Evolutionary conservation across 345 rosid genomes (phyloP).

Genomic region (Citrus australasica): DNA sequence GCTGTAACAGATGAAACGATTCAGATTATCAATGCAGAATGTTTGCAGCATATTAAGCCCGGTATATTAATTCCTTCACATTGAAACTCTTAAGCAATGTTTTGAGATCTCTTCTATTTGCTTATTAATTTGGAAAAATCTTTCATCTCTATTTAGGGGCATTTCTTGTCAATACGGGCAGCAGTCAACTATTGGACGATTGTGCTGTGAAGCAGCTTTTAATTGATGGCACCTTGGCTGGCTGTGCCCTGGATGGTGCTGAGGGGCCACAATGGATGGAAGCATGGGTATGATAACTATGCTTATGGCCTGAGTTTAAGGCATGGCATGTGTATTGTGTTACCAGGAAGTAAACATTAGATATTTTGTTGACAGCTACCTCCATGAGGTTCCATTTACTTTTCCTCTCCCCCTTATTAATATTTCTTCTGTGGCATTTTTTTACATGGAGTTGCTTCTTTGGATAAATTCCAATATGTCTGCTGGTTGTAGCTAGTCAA

Average conservation of each 20-base stretch:
- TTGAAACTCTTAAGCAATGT: not conserved
- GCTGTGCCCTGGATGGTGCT: constrained; percentile 97
- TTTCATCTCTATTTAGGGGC: constrained; percentile 54
- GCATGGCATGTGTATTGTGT: constrained; percentile 1
- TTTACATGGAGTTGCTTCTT: not conserved
- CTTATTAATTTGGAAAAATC: not conserved
- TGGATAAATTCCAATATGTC: not conserved
- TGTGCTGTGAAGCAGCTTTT: constrained; percentile 90
- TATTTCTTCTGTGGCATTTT: not conserved
- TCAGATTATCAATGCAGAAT: constrained; percentile 89
- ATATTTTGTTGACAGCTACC: not conserved
- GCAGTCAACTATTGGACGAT: constrained; percentile 93
- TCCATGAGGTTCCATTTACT: not conserved
- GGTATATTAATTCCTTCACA: constrained; percentile 37
- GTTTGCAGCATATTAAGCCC: constrained; percentile 96
- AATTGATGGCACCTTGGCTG: constrained; percentile 93
- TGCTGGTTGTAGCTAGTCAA: constrained; percentile 1
- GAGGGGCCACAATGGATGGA: constrained; percentile 99
- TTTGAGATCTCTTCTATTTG: constrained; percentile 10
- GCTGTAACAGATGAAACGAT: constrained; percentile 81
- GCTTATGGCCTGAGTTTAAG: constrained; percentile 12
- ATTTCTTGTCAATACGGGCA: constrained; percentile 94
- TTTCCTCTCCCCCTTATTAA: not conserved
- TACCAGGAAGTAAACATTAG: not conserved
- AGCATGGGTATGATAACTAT: constrained; percentile 83